Conservation (phyloP, 139 green algal genomes). For the Chlorella sorokiniana region DNA sequence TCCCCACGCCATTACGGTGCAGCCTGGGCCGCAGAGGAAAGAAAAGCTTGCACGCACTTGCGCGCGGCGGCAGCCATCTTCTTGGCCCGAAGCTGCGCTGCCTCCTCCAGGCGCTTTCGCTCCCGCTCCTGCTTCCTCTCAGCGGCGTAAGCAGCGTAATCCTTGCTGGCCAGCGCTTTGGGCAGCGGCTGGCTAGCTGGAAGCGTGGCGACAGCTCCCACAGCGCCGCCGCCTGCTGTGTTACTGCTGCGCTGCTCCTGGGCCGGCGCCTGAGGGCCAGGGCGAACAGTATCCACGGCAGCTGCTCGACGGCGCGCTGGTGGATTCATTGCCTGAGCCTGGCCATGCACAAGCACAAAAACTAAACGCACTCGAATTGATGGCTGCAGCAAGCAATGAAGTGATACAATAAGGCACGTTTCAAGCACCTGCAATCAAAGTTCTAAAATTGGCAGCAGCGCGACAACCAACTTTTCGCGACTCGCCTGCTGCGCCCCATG, state of each 20-base stretch:
- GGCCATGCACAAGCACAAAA: neutral
- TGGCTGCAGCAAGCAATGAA: neutral
- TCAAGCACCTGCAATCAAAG: too few relatives aligned
- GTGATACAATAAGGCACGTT: too few relatives aligned
- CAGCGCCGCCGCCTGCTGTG: neutral
- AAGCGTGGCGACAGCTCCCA: neutral
- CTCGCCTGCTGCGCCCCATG: too few relatives aligned
- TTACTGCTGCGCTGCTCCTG: slow-evolving; percentile 4
- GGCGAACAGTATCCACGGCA: neutral
- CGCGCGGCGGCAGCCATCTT: neutral
- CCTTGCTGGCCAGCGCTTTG: neutral
- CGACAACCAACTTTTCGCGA: too few relatives aligned
- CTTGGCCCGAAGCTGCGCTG: neutral
- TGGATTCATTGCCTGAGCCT: neutral
- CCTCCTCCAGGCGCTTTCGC: neutral
- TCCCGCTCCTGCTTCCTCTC: slow-evolving; percentile 5
- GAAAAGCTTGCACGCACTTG: too few relatives aligned
- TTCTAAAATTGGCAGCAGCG: too few relatives aligned
- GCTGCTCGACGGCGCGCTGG: neutral
- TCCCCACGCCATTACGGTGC: too few relatives aligned
- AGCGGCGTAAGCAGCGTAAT: neutral
- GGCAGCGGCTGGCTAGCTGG: neutral
- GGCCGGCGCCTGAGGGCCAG: neutral
- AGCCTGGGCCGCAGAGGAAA: too few relatives aligned
- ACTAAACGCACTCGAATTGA: neutral